A percentile compares a stretch with the other conserved stretches of the same genome.
phyloP scores from a whole-genome alignment of 176 grass and related monocot genomes.

The Oropetium thomaeum region DNA sequence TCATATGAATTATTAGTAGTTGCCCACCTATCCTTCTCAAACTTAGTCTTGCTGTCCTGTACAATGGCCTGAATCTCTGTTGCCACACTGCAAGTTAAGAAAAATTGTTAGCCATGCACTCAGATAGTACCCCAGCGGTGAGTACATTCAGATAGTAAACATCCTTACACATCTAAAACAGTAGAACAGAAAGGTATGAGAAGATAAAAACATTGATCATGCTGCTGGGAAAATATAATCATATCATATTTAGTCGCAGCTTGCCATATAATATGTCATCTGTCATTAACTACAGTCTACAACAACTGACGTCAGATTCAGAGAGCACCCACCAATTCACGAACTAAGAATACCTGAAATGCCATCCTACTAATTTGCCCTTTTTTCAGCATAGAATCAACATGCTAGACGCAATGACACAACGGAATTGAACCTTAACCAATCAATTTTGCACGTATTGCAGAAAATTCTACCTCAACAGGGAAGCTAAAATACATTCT shows the following conservation, averaged over 20 bases:
- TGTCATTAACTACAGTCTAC: no score
- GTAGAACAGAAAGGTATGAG: not conserved
- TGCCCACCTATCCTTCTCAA: constrained; percentile 69
- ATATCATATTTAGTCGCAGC: not conserved
- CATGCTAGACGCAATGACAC: no score
- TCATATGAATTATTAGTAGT: not conserved
- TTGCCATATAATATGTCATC: no score
- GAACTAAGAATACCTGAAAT: no score
- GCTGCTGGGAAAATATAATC: not conserved
- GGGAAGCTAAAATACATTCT: not conserved
- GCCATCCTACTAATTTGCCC: no score
- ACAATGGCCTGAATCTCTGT: constrained; percentile 56
- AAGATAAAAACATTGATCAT: not conserved
- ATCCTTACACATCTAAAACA: constrained; percentile 3
- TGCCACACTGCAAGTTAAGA: constrained; percentile 55
- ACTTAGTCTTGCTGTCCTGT: constrained; percentile 67
- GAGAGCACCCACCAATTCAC: no score
- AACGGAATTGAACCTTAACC: no score
- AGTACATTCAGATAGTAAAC: not conserved
- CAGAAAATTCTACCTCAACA: not conserved
- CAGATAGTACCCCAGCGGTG: not conserved
- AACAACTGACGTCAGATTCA: no score
- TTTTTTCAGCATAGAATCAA: no score
- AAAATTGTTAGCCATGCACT: constrained; percentile 9
- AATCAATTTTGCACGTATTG: no score